Base-by-base conservation (phyloP, 495 filamentous ascomycete genomes). In the Pseudotulostoma volvatum region DNA sequence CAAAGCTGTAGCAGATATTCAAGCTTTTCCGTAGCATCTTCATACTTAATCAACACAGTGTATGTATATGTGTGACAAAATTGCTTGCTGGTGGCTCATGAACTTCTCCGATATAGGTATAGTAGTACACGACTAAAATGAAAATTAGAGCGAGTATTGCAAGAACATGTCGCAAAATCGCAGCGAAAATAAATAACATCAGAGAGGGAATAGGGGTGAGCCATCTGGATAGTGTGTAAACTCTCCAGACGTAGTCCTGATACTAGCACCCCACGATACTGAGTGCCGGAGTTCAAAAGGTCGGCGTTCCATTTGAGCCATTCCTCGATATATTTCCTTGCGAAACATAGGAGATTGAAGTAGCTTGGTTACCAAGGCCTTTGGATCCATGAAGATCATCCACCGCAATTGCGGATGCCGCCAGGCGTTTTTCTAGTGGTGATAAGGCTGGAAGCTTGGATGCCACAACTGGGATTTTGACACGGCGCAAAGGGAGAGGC, bases 201-300 rank as follows among this genome's bases (percentile, higher is more conserved):
- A 17, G 34, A 36, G 11, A n/a, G 34, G n/a, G 19, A 36, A 36
- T 36, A 36, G 11, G 11, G 2, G 2, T 36, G 34, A 18, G 11
- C 19, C 4, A 36, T 36, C 34, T 2, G 16, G 7, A 15, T 36
- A 36, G 19, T 36, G 19, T 15, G 34, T 15, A 36, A 36, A 36
- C 19, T 36, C 34, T 20, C n/a, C 34, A 2, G 34, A 36, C n/a
- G 34, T 36, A 15, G n/a, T 18, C 16, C 34, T 9, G n/a, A 36
- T 36, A 18, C 16, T 18, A 36, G 34, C 16, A 20, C 16, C 34
- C n/a, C 34, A 36, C 11, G 16, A 18, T 9, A 15, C 19, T 9
- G n/a, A 36, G 17, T 36, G 34, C n/a, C 34, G 17, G 16, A 36
- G 34, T 15, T 36, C 34, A 36, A 17, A 18, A n/a, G 34, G n/a